Evolutionary conservation across 805 yeast genomes (phyloP).

Genomic region (Ogataea henricii): DNA sequence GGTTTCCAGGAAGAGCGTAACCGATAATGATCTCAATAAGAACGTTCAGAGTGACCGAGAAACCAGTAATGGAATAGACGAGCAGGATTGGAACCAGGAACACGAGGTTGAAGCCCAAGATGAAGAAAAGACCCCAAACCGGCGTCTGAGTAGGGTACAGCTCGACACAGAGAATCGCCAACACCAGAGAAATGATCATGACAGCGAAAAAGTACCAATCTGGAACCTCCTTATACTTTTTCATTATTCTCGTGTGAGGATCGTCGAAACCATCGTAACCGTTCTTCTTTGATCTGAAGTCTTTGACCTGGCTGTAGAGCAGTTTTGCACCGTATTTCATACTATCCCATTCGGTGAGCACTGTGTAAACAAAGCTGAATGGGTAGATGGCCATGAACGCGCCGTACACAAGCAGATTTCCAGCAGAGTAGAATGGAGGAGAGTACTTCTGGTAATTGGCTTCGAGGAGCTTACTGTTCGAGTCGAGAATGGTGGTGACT

Average conservation of each 20-base stretch:
- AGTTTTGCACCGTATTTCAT: constrained; percentile 6
- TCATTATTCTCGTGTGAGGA: constrained; percentile 48
- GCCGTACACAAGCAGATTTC: constrained; percentile 63
- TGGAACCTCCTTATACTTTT: constrained; percentile 65
- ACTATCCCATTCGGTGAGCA: constrained; percentile 9
- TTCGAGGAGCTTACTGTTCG: constrained; percentile 45
- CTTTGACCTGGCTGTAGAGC: constrained; percentile 38
- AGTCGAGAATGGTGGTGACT: constrained; percentile 47
- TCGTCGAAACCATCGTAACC: constrained; percentile 33
- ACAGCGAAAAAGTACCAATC: constrained; percentile 65
- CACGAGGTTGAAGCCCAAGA: constrained; percentile 53
- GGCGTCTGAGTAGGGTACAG: constrained; percentile 56
- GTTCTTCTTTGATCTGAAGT: constrained; percentile 32
- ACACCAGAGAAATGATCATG: constrained; percentile 46
- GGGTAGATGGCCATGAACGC: constrained; percentile 63
- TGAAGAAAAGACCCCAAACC: constrained; percentile 64
- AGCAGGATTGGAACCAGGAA: constrained; percentile 64
- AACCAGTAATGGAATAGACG: constrained; percentile 64
- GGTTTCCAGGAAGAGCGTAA: constrained; percentile 60
- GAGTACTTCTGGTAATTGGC: constrained; percentile 58
- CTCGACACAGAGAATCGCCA: constrained; percentile 42
- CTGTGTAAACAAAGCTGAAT: constrained; percentile 56
- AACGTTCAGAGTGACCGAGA: constrained; percentile 58
- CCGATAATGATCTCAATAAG: constrained; percentile 66
- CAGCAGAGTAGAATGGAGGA: constrained; percentile 60